Evolutionary conservation across 78 protist genomes (phyloP).

Genomic region (Speleostelium caveatum): DNA sequence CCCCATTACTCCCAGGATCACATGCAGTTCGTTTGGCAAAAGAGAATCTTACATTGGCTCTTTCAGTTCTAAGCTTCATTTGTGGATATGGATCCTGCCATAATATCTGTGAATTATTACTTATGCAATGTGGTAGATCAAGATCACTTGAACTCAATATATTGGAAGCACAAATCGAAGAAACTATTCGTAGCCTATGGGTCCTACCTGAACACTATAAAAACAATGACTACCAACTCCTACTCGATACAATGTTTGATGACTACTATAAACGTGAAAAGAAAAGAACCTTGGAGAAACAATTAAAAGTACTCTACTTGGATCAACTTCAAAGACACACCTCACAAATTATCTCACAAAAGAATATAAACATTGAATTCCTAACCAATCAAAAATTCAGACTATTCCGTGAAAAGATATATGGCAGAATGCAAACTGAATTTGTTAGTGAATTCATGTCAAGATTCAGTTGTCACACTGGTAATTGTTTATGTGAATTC

Average conservation of each 20-base stretch:
- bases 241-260: constrained; percentile 57
- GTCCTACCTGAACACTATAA: constrained; percentile 54
- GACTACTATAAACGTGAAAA: constrained; percentile 67
- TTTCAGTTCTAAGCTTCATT: constrained; percentile 32
- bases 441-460: constrained; percentile 71
- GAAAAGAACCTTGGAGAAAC: constrained; percentile 40
- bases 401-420: constrained; percentile 37
- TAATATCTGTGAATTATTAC: constrained; percentile 28
- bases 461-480: constrained; percentile 35
- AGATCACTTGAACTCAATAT: constrained; percentile 55
- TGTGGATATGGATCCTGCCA: constrained; percentile 31
- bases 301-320: constrained; percentile 31
- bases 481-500: constrained; percentile 33
- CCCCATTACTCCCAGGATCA: background rate
- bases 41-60: constrained; percentile 37
- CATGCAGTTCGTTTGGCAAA: constrained; percentile 30
- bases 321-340: constrained; percentile 63
- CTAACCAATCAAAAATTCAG: constrained; percentile 67
- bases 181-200: constrained; percentile 52
- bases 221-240: constrained; percentile 26
- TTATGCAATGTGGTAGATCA: constrained; percentile 58
- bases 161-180: constrained; percentile 66
- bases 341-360: constrained; percentile 55
- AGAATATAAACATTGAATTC: constrained; percentile 56
- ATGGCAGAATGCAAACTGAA: constrained; percentile 51